Conservation (phyloP, 257 asterid species). For the Nicotiana paniculata region DNA sequence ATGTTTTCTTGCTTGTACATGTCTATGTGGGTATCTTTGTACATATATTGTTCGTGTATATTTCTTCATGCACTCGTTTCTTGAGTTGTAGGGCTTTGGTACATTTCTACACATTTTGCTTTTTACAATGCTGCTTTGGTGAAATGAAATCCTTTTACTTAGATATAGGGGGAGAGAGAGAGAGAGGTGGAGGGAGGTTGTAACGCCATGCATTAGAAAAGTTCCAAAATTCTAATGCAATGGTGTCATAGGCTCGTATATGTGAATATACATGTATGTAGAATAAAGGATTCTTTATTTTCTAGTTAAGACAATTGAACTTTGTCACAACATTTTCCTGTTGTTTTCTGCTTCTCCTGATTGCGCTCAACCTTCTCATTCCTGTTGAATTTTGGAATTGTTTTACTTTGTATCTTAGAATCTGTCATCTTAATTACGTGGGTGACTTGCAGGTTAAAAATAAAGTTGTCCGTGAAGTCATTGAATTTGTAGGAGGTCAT, state of each 20-base stretch:
- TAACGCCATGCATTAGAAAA: background rate
- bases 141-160: background rate
- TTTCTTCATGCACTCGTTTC: background rate
- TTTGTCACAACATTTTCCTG: too few species aligned
- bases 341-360: background rate
- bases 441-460: conserved; percentile 67
- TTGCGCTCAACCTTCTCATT: background rate
- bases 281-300: too few species aligned
- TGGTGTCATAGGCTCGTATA: too few species aligned
- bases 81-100: background rate
- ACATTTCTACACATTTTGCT: background rate
- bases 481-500: conserved; percentile 72
- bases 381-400: background rate
- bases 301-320: too few species aligned
- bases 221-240: too few species aligned
- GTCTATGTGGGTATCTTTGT: background rate
- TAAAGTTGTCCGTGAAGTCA: conserved; percentile 80
- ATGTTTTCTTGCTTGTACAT: background rate
- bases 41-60: too few species aligned
- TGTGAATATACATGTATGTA: too few species aligned
- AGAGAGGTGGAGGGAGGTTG: too few species aligned
- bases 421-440: conserved; percentile 6
- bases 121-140: background rate
- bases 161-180: too few species aligned
- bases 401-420: background rate